Evolutionary conservation across 1,139 yeast species (phyloP).

Genomic region (Suhomyces bokatorum): DNA sequence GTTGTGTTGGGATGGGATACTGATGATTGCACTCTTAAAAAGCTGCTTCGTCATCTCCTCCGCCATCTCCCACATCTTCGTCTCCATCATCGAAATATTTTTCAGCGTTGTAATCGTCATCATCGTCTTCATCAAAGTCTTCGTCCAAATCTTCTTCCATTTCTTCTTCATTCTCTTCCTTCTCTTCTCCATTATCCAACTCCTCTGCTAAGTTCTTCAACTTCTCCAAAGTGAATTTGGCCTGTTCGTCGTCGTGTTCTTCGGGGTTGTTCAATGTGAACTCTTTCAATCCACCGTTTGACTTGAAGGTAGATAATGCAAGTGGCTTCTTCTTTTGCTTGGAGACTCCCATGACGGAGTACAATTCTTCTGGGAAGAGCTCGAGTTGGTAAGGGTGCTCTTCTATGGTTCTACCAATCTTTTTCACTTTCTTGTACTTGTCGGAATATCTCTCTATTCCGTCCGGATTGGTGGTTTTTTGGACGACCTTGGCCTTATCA

Average conservation of each 20-base stretch:
- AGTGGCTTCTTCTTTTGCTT: conserved; percentile 55
- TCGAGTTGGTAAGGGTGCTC: conserved; percentile 78
- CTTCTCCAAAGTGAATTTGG: conserved; percentile 55
- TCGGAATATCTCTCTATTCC: conserved; percentile 78
- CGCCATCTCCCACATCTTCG: conserved; percentile 74
- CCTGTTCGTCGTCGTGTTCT: conserved; percentile 30
- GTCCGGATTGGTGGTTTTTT: conserved; percentile 33
- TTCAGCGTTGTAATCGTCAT: conserved; percentile 60
- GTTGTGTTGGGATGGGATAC: not conserved
- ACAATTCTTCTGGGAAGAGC: conserved; percentile 79
- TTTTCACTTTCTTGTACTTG: conserved; percentile 67
- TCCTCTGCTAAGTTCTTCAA: conserved; percentile 62
- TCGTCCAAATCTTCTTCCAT: conserved; percentile 55
- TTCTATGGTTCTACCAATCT: conserved; percentile 73
- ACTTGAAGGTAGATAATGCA: conserved; percentile 49
- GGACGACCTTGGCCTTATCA: conserved; percentile 10
- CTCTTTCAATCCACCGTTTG: conserved; percentile 47
- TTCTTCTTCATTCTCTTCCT: conserved; percentile 42
- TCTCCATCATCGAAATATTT: conserved; percentile 69
- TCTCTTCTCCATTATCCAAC: conserved; percentile 44
- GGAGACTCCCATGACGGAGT: conserved; percentile 70
- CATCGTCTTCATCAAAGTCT: conserved; percentile 66
- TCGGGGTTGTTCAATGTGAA: conserved; percentile 29
- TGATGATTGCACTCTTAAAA: conserved; percentile 8
- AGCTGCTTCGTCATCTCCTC: conserved; percentile 62